phyloP scores from a whole-genome alignment of 2,329 filamentous ascomycete genomes.

The Alternaria brassicae region DNA sequence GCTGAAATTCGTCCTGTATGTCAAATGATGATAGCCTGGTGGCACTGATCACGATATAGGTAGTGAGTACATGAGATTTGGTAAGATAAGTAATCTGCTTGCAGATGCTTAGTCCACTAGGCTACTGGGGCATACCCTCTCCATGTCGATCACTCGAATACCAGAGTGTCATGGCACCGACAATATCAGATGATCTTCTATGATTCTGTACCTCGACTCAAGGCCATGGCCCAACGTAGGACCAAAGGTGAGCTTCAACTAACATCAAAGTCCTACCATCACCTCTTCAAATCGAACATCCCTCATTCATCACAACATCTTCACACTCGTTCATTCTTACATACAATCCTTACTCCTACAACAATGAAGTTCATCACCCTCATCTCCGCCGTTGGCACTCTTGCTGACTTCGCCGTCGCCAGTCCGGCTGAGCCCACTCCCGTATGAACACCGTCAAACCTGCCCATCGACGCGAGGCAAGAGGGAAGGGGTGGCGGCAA shows the following conservation, averaged over 20 bases:
- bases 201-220: neutral
- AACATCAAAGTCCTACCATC: neutral
- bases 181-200: neutral
- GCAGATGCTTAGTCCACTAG: neutral
- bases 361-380: neutral
- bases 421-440: neutral
- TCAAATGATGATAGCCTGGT: no score
- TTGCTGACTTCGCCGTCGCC: neutral
- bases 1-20: no score
- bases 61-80: neutral
- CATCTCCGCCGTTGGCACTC: neutral
- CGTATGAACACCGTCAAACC: neutral
- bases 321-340: neutral
- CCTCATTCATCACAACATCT: neutral
- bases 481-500: neutral
- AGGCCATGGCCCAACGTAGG: neutral
- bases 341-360: neutral
- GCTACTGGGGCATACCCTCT: neutral
- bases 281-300: neutral
- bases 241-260: neutral
- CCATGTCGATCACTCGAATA: neutral
- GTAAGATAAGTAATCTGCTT: neutral
- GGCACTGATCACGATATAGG: accelerated
- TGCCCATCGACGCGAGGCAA: neutral
- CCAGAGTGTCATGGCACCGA: neutral